These are phyloP conservation scores for Fusarium neocosmosporiellum DNA, from an alignment of 2,329 filamentous ascomycete genomes.

Conservation along the genomic window DNA sequence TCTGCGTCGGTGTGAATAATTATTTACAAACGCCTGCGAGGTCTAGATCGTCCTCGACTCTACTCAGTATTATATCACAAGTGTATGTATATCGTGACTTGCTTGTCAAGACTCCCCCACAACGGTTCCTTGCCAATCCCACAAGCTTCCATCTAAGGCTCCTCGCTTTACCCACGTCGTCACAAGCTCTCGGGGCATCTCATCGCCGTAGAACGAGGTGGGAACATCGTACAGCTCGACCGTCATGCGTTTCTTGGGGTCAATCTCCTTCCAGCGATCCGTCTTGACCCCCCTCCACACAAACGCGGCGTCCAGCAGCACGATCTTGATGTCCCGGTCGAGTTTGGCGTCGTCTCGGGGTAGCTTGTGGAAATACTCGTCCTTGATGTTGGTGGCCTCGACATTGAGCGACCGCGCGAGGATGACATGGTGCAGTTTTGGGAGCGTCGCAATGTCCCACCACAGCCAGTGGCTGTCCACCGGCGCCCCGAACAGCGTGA, in stretches of 20 bases:
- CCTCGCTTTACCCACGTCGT: conserved; percentile 54
- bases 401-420: conserved; percentile 53
- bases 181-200: conserved; percentile 50
- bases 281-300: conserved; percentile 41
- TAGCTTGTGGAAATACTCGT: conserved; percentile 53
- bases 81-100: neutral
- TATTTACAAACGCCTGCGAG: neutral
- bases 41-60: neutral
- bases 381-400: conserved; percentile 51
- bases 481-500: conserved; percentile 57
- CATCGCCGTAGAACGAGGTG: conserved; percentile 53
- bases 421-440: conserved; percentile 54
- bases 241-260: conserved; percentile 51
- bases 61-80: neutral
- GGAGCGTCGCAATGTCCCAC: conserved; percentile 52
- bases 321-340: conserved; percentile 44
- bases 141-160: conserved; percentile 55
- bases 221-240: conserved; percentile 55
- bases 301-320: conserved; percentile 47
- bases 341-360: conserved; percentile 44
- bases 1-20: neutral
- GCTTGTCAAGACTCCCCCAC: conserved; percentile 14
- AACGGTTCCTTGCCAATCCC: conserved; percentile 47
- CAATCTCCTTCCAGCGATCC: conserved; percentile 48
- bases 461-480: conserved; percentile 53